phyloP scores from a whole-genome alignment of 257 asterid species.

The Fraxinus excelsior region DNA sequence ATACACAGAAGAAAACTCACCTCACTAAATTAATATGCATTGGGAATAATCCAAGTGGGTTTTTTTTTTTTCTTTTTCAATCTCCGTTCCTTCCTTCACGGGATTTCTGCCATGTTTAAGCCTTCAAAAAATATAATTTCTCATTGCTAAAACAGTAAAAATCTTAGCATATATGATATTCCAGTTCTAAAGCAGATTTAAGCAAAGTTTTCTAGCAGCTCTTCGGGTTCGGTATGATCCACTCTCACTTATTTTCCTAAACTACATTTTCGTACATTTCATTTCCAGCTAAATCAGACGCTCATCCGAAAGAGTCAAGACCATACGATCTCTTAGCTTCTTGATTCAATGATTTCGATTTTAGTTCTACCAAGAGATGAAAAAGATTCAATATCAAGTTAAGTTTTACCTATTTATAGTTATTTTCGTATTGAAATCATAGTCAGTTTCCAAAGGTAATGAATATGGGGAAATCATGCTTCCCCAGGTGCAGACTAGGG shows the following conservation, averaged over 20 bases:
- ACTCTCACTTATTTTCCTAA: background rate
- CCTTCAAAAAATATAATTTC: background rate
- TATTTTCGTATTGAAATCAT: background rate
- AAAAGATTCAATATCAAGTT: background rate
- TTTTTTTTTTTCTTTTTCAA: slow-evolving; percentile 22
- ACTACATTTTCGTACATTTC: background rate
- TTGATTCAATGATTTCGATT: background rate
- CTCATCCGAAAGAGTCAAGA: background rate
- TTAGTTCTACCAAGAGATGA: background rate
- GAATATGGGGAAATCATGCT: slow-evolving; percentile 47
- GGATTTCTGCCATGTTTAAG: slow-evolving; percentile 22
- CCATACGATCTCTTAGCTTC: background rate
- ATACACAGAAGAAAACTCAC: background rate
- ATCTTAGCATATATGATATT: slow-evolving; percentile 28
- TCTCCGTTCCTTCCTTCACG: slow-evolving; percentile 21
- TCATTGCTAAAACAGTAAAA: background rate
- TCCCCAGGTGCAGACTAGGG: slow-evolving; percentile 53
- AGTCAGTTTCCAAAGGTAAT: background rate
- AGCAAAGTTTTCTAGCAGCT: slow-evolving; percentile 24
- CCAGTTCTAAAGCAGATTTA: slow-evolving; percentile 38
- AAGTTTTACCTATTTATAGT: background rate
- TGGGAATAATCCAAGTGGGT: background rate
- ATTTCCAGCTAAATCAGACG: too few species aligned
- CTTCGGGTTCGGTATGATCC: background rate
- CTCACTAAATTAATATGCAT: slow-evolving; percentile 3